Evolutionary conservation across 306 rosid genomes (phyloP).

Genomic region (Begonia peltatifolia): DNA sequence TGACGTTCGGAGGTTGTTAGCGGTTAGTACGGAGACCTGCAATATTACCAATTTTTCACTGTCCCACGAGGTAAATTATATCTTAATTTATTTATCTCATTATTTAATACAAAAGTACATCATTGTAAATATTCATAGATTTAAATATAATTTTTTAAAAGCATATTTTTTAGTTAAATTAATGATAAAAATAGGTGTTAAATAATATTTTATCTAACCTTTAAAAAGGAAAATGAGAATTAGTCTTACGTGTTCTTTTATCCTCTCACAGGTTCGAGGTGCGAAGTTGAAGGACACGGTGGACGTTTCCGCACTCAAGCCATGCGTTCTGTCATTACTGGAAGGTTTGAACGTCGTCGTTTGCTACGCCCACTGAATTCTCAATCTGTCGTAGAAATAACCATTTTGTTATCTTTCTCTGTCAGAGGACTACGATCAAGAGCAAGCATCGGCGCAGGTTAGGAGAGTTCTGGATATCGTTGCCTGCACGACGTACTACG

Average conservation of each 20-base stretch:
- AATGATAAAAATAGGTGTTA: too few relatives aligned
- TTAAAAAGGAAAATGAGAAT: too few relatives aligned
- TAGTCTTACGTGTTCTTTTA: not conserved
- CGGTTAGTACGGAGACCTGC: conserved; percentile 58
- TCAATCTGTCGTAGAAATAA: too few relatives aligned
- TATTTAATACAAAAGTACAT: too few relatives aligned
- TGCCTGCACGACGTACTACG: conserved; percentile 78
- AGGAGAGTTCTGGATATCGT: conserved; percentile 72
- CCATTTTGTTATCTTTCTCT: not conserved
- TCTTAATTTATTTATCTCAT: too few relatives aligned
- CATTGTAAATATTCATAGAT: too few relatives aligned
- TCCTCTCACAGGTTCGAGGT: conserved; percentile 63
- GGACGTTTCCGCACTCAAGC: conserved; percentile 91
- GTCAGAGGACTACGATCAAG: conserved; percentile 71
- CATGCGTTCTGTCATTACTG: conserved; percentile 48
- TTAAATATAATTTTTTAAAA: too few relatives aligned
- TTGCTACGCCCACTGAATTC: too few relatives aligned
- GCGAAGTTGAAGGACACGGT: conserved; percentile 52
- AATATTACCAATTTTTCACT: conserved; percentile 59
- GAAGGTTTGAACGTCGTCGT: conserved; percentile 38
- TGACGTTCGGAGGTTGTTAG: conserved; percentile 59
- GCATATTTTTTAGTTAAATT: too few relatives aligned
- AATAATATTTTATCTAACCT: too few relatives aligned
- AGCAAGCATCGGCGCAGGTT: conserved; percentile 61
- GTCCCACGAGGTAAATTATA: conserved; percentile 57